Percentiles rank a stretch among this genome's conserved stretches.
Conservation (phyloP, 495 filamentous ascomycete species). For the Pyrenula massariospora region DNA sequence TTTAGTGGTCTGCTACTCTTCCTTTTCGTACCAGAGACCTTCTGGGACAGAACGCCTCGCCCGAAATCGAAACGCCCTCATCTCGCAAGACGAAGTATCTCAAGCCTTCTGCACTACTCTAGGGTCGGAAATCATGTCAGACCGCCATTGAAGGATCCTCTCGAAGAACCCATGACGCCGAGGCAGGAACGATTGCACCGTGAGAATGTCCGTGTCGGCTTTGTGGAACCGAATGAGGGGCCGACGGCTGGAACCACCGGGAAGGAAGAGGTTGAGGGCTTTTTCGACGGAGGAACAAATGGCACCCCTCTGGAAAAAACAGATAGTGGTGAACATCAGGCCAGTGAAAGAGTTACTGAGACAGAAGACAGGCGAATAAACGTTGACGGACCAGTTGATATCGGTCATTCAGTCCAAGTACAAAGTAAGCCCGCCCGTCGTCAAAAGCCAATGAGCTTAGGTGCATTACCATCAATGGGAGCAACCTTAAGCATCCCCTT, state of each 20-base stretch:
- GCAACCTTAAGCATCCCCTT: neutral
- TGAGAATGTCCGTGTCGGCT: conserved; percentile 42
- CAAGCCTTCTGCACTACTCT: neutral
- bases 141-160: neutral
- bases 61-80: conserved; percentile 28
- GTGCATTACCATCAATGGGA: neutral
- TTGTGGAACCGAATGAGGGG: conserved; percentile 26
- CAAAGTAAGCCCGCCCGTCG: neutral
- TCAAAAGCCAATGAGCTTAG: neutral
- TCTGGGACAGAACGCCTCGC: conserved; percentile 81
- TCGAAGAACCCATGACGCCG: neutral
- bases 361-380: neutral
- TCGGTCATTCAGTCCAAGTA: neutral
- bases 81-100: neutral
- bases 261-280: conserved; percentile 2
- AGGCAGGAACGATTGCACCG: neutral
- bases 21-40: conserved; percentile 90
- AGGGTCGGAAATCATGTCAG: neutral
- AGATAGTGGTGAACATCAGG: neutral
- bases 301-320: neutral
- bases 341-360: neutral
- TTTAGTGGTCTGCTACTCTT: conserved; percentile 66
- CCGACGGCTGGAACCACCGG: conserved; percentile 6
- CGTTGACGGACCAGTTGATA: neutral
- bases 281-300: neutral